phyloP scores from a whole-genome alignment of 225 moss, liverwort and hornwort genomes.

The Bryum argenteum region DNA sequence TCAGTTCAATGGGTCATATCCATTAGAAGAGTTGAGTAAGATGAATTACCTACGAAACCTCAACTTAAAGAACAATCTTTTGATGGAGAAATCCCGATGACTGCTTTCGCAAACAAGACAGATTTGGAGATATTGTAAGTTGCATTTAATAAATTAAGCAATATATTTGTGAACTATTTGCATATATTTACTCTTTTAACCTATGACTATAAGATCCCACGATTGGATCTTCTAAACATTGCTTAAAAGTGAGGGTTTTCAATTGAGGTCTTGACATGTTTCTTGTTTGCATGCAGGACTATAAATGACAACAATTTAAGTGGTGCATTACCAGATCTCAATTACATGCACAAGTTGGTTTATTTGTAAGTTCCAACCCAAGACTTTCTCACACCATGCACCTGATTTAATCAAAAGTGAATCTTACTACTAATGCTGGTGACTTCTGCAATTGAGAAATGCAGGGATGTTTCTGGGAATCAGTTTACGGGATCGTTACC shows the following conservation, averaged over 20 bases:
- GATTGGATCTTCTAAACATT: no score
- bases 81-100: neutral
- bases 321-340: constrained; percentile 8
- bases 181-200: no score
- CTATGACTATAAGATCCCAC: no score
- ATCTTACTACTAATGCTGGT: neutral
- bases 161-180: no score
- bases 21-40: neutral
- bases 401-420: no score
- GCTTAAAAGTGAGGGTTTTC: no score
- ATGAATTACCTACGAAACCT: constrained; percentile 28
- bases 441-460: neutral
- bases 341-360: neutral
- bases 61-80: constrained; percentile 12
- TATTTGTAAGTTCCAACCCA: constrained; percentile 13
- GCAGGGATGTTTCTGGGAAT: constrained; percentile 42
- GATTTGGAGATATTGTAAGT: constrained; percentile 30
- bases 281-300: constrained; percentile 16
- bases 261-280: no score
- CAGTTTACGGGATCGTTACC: constrained; percentile 10
- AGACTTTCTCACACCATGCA: neutral
- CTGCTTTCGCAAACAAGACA: constrained; percentile 3
- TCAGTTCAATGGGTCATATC: constrained; percentile 20
- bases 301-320: constrained; percentile 16
- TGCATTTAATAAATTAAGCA: neutral